These are phyloP conservation scores for Vaccinium myrtillus DNA, from an alignment of 148 eudicot species.

Conservation along the genomic window DNA sequence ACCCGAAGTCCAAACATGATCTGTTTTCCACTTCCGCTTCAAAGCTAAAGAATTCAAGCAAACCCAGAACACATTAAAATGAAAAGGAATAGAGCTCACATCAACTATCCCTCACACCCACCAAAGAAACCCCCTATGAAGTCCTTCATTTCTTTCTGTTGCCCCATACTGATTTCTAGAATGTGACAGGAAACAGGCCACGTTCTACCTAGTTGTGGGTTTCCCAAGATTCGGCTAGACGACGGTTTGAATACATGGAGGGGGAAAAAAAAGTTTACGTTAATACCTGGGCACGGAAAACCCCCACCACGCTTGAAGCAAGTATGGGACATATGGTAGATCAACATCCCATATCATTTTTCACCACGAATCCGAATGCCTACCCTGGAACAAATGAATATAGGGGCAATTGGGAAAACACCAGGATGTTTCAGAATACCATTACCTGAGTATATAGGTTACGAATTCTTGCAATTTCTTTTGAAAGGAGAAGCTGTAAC, in stretches of 20 bases:
- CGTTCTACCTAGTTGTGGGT: too few species aligned
- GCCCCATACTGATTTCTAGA: too few species aligned
- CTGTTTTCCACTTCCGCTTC: neutral
- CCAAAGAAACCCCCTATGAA: neutral
- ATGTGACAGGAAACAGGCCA: too few species aligned
- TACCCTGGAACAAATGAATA: slow-evolving; percentile 24
- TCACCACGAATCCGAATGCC: slow-evolving; percentile 77
- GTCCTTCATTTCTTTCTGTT: neutral
- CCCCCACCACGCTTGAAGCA: slow-evolving; percentile 84
- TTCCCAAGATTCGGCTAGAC: too few species aligned
- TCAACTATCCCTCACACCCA: neutral
- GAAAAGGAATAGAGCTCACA: neutral
- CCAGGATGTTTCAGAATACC: slow-evolving; percentile 36
- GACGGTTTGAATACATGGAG: too few species aligned
- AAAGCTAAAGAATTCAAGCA: neutral
- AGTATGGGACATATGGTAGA: slow-evolving; percentile 98
- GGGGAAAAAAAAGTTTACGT: too few species aligned
- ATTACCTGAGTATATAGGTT: slow-evolving; percentile 88
- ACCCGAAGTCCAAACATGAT: neutral
- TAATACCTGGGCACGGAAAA: slow-evolving; percentile 86
- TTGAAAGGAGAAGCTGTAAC: slow-evolving; percentile 85
- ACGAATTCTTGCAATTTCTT: slow-evolving; percentile 76
- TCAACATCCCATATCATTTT: slow-evolving; percentile 99
- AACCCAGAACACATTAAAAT: neutral
- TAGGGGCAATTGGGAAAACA: slow-evolving; percentile 19